Base-by-base conservation (phyloP, 2,329 filamentous ascomycete species). In the Bipolaris sorokiniana region DNA sequence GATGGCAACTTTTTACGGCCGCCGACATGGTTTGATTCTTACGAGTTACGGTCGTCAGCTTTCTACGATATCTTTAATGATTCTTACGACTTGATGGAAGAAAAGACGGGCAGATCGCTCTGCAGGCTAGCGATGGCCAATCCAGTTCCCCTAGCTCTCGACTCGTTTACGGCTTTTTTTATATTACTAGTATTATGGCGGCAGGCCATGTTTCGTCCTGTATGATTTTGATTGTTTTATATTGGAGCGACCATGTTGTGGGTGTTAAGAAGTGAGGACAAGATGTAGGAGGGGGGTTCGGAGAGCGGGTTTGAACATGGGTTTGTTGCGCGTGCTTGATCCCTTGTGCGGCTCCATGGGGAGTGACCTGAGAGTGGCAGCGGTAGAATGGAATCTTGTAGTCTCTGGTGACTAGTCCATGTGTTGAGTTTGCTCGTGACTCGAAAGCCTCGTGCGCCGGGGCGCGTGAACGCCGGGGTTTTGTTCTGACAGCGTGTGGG, bases 31-130 rank as follows among this genome's bases (percentile, higher is more conserved):
- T 73, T 68, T 76, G 71, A 71, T 68, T 71, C 59, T 68, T 51
- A 70, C 60, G 65, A 61, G 61, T 70, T 62, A 67, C 63, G 72
- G 73, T 67, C 63, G 70, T 75, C 73, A 75, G 71, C 72, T 76
- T 75, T 73, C 70, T 71, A 76, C 73, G 73, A 76, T 67, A 76
- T 75, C 69, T 68, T 76, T 82, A 78, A 83, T 78, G 80, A 84
- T 75, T 77, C 79, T 80, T 76, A 84, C 76, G 81, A 82, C 75
- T 72, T 77, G 75, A 80, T 69, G 79, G 77, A 79, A 81, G 80
- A 78, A 75, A 76, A 81, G 76, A 79, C 79, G 78, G 77, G 75
- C 73, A 76, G 75, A 67, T 73, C 68, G 68, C 66, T 70, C 73
- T 76, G 74, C 73, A 71, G 74, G 78, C 78, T 78, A 80, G 79